Evolutionary conservation across 2,329 filamentous ascomycete genomes (phyloP).

Genomic region (Arthrobotrys entomopaga): DNA sequence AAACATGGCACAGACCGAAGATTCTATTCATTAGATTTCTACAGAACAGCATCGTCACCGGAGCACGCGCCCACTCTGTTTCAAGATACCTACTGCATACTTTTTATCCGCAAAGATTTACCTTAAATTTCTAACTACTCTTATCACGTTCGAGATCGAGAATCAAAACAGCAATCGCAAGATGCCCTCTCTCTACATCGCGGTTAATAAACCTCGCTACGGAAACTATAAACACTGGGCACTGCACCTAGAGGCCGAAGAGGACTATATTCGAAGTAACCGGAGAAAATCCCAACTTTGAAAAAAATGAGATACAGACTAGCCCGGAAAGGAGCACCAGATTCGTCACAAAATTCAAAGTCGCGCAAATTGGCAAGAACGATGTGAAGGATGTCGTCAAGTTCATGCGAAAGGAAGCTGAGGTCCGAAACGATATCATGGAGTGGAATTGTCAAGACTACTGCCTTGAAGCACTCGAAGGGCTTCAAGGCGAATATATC

Average conservation of each 20-base stretch:
- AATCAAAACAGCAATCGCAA: constrained; percentile 12
- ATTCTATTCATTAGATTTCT: too few species aligned
- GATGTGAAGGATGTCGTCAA: constrained; percentile 40
- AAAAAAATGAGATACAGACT: constrained; percentile 8
- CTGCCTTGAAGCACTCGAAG: constrained; percentile 39
- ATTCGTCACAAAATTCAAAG: constrained; percentile 31
- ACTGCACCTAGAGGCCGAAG: constrained; percentile 28
- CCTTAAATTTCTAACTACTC: neutral
- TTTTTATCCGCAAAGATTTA: neutral
- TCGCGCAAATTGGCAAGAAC: constrained; percentile 33
- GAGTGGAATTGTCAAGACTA: constrained; percentile 52
- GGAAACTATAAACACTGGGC: constrained; percentile 45
- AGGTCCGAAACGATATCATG: constrained; percentile 33
- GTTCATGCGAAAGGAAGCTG: constrained; percentile 27
- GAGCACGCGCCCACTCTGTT: too few species aligned
- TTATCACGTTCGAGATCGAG: constrained; percentile 7
- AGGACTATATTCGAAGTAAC: constrained; percentile 28
- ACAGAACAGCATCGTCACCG: too few species aligned
- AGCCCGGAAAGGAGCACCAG: constrained; percentile 16
- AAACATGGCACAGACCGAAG: too few species aligned
- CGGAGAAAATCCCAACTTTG: constrained; percentile 28
- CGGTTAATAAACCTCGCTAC: constrained; percentile 25
- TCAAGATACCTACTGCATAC: neutral
- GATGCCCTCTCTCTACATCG: constrained; percentile 38
- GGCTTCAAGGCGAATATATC: constrained; percentile 34